These are phyloP conservation scores for Quercus lobata DNA, from an alignment of 331 rosid genomes.

Conservation along the genomic window DNA sequence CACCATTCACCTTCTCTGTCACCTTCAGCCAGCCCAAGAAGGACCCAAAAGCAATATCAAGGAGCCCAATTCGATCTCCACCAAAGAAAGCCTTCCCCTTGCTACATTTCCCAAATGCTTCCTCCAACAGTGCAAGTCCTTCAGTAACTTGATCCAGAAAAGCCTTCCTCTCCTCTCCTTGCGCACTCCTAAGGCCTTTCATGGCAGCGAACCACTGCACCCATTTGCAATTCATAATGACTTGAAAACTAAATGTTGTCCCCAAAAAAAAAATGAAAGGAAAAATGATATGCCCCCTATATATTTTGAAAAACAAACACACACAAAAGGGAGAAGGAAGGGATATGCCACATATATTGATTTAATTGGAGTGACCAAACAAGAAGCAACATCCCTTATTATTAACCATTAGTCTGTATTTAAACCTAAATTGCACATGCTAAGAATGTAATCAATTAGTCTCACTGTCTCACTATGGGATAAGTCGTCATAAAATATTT, in stretches of 20 bases:
- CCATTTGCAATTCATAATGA: not conserved
- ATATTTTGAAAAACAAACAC: too few relatives aligned
- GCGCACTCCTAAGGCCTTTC: conserved; percentile 4
- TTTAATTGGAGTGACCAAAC: not conserved
- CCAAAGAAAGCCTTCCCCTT: conserved; percentile 53
- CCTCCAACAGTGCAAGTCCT: conserved; percentile 41
- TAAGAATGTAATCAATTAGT: too few relatives aligned
- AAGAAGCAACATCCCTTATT: too few relatives aligned
- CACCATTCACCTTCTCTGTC: conserved; percentile 19
- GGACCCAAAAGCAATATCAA: conserved; percentile 62
- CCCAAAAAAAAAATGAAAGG: too few relatives aligned
- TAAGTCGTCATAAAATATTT: too few relatives aligned
- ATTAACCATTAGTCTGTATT: too few relatives aligned
- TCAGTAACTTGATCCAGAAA: conserved; percentile 21
- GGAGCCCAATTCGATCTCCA: conserved; percentile 47
- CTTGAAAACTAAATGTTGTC: not conserved
- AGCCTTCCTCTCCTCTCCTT: conserved; percentile 45
- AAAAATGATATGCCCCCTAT: not conserved
- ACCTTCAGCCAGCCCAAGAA: conserved; percentile 54
- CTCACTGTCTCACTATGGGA: too few relatives aligned
- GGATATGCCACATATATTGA: not conserved
- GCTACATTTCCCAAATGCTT: conserved; percentile 35
- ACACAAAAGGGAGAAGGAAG: too few relatives aligned
- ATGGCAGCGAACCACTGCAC: conserved; percentile 27
- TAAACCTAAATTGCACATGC: too few relatives aligned